These are phyloP conservation scores for Lojkania enalia DNA, from an alignment of 2,329 filamentous ascomycete genomes.

Conservation along the genomic window DNA sequence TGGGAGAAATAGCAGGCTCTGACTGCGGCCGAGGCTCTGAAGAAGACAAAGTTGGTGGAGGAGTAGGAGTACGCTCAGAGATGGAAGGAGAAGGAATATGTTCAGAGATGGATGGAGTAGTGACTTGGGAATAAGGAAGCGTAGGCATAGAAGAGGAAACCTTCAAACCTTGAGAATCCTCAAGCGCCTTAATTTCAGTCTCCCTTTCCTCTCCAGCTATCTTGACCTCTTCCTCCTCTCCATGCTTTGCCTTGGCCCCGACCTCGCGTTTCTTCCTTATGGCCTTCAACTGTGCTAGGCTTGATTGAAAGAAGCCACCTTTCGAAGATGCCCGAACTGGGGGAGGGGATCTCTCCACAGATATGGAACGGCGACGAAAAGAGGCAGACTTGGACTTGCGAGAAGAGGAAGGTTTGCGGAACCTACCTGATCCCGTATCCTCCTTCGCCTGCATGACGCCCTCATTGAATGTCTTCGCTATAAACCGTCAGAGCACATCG, in stretches of 20 bases:
- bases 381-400: background rate
- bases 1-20: too few species aligned
- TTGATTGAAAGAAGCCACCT: slow-evolving; percentile 32
- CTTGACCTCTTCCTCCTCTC: background rate
- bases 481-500: slow-evolving; percentile 6
- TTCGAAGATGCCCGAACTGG: slow-evolving; percentile 15
- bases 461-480: slow-evolving; percentile 34
- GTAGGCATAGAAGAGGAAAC: background rate
- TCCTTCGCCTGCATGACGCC: slow-evolving; percentile 34
- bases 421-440: slow-evolving; percentile 46
- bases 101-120: background rate
- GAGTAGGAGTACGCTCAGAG: too few species aligned
- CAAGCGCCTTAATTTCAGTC: too few species aligned
- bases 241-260: background rate
- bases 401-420: slow-evolving; percentile 11
- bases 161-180: too few species aligned
- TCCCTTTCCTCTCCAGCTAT: background rate
- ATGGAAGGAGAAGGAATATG: background rate
- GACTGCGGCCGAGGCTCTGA: too few species aligned
- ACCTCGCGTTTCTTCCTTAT: slow-evolving; percentile 26
- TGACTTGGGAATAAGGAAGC: background rate
- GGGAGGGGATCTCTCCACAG: too few species aligned
- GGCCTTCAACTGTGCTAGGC: slow-evolving; percentile 25
- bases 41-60: too few species aligned
- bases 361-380: too few species aligned